A percentile compares a stretch with the other conserved stretches of the same genome.
phyloP scores from a whole-genome alignment of 1,284 basidiomycete species.

The Pyrrhoderma noxium region DNA sequence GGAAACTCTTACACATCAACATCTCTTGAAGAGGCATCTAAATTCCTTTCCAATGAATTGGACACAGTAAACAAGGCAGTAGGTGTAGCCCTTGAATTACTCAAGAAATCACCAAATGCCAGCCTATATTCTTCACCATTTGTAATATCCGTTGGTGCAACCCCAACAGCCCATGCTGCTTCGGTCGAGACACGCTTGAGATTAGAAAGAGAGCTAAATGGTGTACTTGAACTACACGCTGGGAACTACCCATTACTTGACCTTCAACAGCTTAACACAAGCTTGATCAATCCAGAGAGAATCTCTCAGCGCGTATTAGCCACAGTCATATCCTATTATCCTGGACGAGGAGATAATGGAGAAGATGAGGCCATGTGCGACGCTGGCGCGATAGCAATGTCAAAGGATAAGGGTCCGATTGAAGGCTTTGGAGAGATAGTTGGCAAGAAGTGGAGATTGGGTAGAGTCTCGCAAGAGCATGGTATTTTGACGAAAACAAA shows the following conservation, averaged over 20 bases:
- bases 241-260: conserved; percentile 83
- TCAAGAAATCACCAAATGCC: conserved; percentile 31
- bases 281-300: conserved; percentile 45
- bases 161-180: conserved; percentile 76
- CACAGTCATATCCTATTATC: conserved; percentile 73
- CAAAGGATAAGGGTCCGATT: conserved; percentile 74
- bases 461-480: conserved; percentile 76
- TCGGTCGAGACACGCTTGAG: conserved; percentile 41
- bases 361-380: conserved; percentile 74
- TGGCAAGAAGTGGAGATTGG: conserved; percentile 63
- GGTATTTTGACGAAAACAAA: conserved; percentile 49
- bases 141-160: conserved; percentile 77
- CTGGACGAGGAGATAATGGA: conserved; percentile 52
- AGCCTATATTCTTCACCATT: conserved; percentile 40
- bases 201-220: conserved; percentile 45
- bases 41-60: conserved; percentile 67
- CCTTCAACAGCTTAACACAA: conserved; percentile 76
- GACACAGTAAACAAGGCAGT: conserved; percentile 65
- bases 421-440: conserved; percentile 68
- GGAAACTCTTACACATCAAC: conserved; percentile 72
- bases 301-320: conserved; percentile 67
- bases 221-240: conserved; percentile 68
- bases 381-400: conserved; percentile 77
- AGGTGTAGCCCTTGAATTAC: conserved; percentile 43
- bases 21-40: conserved; percentile 52